Conservation (phyloP, 352 stramenopile species). For the Pythium angustatum region DNA sequence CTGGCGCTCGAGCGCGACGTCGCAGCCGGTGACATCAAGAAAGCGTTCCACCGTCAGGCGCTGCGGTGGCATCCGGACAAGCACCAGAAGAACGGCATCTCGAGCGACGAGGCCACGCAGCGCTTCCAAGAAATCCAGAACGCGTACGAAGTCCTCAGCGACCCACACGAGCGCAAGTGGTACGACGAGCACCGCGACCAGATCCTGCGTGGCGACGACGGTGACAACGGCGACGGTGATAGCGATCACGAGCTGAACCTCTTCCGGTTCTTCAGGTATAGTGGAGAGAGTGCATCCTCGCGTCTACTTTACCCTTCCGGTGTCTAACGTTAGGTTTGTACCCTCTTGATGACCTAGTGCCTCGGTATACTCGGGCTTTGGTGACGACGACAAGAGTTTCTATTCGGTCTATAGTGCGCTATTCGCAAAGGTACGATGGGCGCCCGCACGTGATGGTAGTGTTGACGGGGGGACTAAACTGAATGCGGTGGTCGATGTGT, state of each 20-base stretch:
- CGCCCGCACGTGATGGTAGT: too few relatives aligned
- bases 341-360: constrained; percentile 33
- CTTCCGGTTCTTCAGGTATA: constrained; percentile 80
- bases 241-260: constrained; percentile 63
- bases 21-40: constrained; percentile 62
- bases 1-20: constrained; percentile 63
- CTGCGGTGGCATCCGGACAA: constrained; percentile 88
- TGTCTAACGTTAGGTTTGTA: constrained; percentile 8
- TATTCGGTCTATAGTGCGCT: constrained; percentile 73
- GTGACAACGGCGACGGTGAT: constrained; percentile 28
- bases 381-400: constrained; percentile 71
- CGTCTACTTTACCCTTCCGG: too few relatives aligned
- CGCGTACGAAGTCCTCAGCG: constrained; percentile 85
- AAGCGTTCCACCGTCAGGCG: constrained; percentile 73
- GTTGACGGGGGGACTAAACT: too few relatives aligned
- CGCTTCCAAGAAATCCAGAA: constrained; percentile 87
- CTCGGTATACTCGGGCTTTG: constrained; percentile 78
- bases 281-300: too few relatives aligned
- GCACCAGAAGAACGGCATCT: constrained; percentile 72
- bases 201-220: constrained; percentile 74
- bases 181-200: constrained; percentile 89
- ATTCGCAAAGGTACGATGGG: constrained; percentile 53
- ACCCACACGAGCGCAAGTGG: constrained; percentile 86
- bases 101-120: constrained; percentile 71
- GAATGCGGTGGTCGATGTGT: too few relatives aligned